A percentile compares a stretch with the other conserved stretches of the same genome.
phyloP scores from a whole-genome alignment of 2,329 filamentous ascomycete genomes.

The Xylariaceae sp. region DNA sequence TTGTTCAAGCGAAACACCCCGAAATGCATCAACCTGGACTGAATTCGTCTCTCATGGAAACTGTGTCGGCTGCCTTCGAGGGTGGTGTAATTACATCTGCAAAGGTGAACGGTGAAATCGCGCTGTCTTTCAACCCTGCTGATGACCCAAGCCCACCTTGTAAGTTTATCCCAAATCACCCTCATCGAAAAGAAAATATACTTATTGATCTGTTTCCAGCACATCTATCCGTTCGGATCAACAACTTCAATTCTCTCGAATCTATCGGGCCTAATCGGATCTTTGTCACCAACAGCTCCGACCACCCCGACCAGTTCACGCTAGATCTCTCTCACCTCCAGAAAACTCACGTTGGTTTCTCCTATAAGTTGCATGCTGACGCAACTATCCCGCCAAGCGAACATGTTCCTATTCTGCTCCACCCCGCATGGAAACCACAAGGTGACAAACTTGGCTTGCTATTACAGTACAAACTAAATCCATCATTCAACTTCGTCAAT shows the following conservation, averaged over 20 bases:
- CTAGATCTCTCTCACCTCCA: constrained; percentile 69
- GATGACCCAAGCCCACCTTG: constrained; percentile 46
- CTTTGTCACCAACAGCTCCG: constrained; percentile 68
- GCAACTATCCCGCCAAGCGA: constrained; percentile 42
- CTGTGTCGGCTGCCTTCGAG: constrained; percentile 79
- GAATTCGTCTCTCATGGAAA: constrained; percentile 86
- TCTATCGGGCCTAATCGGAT: constrained; percentile 91
- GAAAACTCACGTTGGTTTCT: constrained; percentile 78
- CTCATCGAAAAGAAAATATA: not conserved
- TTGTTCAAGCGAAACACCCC: constrained; percentile 70
- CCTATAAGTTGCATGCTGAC: constrained; percentile 80
- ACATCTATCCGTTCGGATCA: constrained; percentile 69
- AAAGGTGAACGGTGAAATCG: constrained; percentile 81
- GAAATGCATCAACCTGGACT: constrained; percentile 76
- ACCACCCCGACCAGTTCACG: constrained; percentile 73
- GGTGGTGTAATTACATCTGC: constrained; percentile 66
- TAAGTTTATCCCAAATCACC: constrained; percentile 37
- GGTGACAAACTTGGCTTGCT: constrained; percentile 82
- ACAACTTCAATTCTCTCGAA: constrained; percentile 84
- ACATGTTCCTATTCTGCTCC: constrained; percentile 69
- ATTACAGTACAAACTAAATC: constrained; percentile 79
- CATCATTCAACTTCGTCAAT: constrained; percentile 48
- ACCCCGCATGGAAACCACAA: constrained; percentile 77
- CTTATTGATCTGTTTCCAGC: constrained; percentile 36
- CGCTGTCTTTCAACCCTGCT: constrained; percentile 69